Conservation (phyloP, 1,284 basidiomycete genomes). For the Ustanciosporium gigantosporum region DNA sequence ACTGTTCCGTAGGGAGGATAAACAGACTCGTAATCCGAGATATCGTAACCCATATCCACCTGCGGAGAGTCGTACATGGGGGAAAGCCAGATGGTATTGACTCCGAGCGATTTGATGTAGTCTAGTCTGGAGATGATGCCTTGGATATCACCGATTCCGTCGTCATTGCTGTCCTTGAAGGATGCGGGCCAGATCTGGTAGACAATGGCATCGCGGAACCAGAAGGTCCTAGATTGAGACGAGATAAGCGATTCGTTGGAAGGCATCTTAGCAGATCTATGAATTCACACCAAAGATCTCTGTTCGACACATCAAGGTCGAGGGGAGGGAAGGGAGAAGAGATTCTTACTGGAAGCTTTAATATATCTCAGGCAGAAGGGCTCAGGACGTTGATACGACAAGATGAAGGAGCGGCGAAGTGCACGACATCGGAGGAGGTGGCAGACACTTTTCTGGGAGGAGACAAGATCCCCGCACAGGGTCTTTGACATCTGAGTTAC, state of each 20-base stretch:
- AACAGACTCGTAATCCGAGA: slow-evolving; percentile 72
- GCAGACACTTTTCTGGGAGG: too few relatives aligned
- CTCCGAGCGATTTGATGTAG: slow-evolving; percentile 73
- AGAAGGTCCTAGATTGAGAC: slow-evolving; percentile 21
- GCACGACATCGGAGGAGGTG: too few relatives aligned
- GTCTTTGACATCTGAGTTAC: too few relatives aligned
- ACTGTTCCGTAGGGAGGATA: slow-evolving; percentile 75
- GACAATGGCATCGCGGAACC: slow-evolving; percentile 45
- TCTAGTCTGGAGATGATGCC: slow-evolving; percentile 72
- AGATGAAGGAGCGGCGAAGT: too few relatives aligned
- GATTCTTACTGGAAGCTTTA: too few relatives aligned
- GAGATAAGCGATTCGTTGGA: slow-evolving; percentile 31
- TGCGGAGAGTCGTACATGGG: slow-evolving; percentile 74
- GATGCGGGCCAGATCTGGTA: slow-evolving; percentile 72
- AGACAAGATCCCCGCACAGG: too few relatives aligned
- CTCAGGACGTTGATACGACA: too few relatives aligned
- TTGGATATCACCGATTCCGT: slow-evolving; percentile 75
- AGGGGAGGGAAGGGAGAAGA: neutral
- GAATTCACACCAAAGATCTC: too few relatives aligned
- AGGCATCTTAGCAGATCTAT: slow-evolving; percentile 29
- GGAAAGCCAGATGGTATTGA: slow-evolving; percentile 74
- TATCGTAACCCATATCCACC: slow-evolving; percentile 70
- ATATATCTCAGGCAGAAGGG: too few relatives aligned
- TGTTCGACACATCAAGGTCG: too few relatives aligned
- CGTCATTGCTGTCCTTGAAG: slow-evolving; percentile 74